Conservation (phyloP, 768 basidiomycete genomes). For the Pleurotus eryngii region DNA sequence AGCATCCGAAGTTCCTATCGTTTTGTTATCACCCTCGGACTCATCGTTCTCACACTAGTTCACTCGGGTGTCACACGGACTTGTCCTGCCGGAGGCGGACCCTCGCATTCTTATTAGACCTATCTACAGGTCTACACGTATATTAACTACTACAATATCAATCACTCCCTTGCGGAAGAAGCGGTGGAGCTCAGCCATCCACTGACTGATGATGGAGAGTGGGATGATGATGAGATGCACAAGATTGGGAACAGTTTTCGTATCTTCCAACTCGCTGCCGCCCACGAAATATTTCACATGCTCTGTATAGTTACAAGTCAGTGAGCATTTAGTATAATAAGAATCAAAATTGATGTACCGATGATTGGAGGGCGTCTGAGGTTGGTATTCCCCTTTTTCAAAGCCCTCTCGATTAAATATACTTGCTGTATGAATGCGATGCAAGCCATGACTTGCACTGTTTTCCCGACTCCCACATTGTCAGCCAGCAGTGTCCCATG, state of each 20-base stretch:
- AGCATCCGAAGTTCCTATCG: too few species aligned
- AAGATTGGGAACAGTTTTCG: not conserved
- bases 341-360: not conserved
- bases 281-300: not conserved
- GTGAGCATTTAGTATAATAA: not conserved
- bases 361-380: too few species aligned
- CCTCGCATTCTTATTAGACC: too few species aligned
- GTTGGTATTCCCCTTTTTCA: not conserved
- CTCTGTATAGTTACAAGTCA: not conserved
- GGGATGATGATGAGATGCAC: conserved; percentile 21
- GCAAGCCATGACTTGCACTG: conserved; percentile 12
- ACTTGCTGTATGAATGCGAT: conserved; percentile 6
- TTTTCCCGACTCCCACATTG: conserved; percentile 19
- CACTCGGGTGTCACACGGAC: too few species aligned
- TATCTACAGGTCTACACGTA: too few species aligned
- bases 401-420: not conserved
- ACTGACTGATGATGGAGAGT: conserved; percentile 17
- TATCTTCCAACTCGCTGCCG: not conserved
- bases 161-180: conserved; percentile 8
- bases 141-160: too few species aligned
- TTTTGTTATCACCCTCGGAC: too few species aligned
- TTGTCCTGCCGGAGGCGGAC: too few species aligned
- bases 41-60: too few species aligned
- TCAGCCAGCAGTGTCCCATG: not conserved
- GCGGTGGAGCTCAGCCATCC: conserved; percentile 13